These are phyloP conservation scores for Pholiota molesta DNA, from an alignment of 768 basidiomycete species.

Conservation along the genomic window DNA sequence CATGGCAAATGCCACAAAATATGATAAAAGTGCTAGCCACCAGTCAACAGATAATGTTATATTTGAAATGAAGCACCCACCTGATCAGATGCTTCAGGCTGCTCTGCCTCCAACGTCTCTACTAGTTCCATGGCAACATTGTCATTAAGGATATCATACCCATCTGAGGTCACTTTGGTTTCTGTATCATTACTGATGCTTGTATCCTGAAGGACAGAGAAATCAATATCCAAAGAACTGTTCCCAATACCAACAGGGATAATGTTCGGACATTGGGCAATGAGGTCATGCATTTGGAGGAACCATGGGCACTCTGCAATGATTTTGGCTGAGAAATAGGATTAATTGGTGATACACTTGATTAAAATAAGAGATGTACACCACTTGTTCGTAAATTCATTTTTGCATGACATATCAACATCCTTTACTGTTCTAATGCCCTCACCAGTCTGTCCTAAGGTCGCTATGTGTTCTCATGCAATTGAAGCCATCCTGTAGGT, in stretches of 20 bases:
- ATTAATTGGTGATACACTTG: neutral
- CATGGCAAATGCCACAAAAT: no score
- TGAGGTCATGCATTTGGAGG: neutral
- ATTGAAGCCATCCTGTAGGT: neutral
- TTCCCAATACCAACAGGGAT: neutral
- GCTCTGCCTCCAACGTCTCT: no score
- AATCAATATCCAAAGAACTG: no score
- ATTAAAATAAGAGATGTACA: neutral
- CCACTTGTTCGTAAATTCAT: constrained; percentile 9
- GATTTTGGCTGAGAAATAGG: neutral
- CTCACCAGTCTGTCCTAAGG: constrained; percentile 20
- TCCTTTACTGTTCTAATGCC: constrained; percentile 18
- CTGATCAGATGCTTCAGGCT: no score
- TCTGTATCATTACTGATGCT: no score
- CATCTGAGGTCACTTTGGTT: no score
- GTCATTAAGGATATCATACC: no score
- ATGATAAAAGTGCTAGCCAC: no score
- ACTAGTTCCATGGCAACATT: no score
- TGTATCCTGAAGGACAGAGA: no score
- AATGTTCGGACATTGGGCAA: neutral
- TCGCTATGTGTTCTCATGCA: neutral
- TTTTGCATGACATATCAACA: constrained; percentile 16
- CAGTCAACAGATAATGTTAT: no score
- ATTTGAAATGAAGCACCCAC: no score
- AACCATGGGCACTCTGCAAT: constrained; percentile 4